Conservation (phyloP, 2,329 filamentous ascomycete species). For the Curvularia hawaiiensis region DNA sequence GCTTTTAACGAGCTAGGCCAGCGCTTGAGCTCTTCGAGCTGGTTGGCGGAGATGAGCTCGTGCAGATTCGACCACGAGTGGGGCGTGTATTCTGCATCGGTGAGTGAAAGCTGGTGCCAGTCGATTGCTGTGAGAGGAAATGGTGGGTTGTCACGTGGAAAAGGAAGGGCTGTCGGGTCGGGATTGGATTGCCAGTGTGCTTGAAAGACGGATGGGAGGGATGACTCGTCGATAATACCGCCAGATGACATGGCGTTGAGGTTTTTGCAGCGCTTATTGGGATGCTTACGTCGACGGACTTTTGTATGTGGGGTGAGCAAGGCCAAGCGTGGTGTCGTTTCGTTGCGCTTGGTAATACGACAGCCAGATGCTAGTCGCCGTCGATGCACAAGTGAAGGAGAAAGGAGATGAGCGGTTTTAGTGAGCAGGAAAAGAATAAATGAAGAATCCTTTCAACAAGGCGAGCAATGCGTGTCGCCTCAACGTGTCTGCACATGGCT, state of each 20-base stretch:
- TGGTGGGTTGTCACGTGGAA: slow-evolving; percentile 41
- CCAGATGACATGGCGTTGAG: slow-evolving; percentile 18
- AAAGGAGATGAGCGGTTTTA: neutral
- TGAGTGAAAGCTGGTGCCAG: slow-evolving; percentile 41
- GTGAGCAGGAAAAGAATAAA: neutral
- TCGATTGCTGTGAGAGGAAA: slow-evolving; percentile 44
- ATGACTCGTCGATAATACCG: slow-evolving; percentile 28
- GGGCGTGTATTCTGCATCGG: slow-evolving; percentile 40
- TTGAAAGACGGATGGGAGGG: slow-evolving; percentile 39
- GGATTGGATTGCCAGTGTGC: slow-evolving; percentile 36
- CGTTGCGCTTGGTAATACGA: neutral
- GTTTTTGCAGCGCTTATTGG: neutral
- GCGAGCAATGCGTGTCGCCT: neutral
- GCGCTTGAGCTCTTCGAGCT: slow-evolving; percentile 62
- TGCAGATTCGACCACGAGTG: slow-evolving; percentile 44
- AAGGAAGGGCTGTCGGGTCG: slow-evolving; percentile 43
- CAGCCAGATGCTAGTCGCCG: neutral
- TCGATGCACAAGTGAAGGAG: neutral
- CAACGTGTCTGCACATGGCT: neutral
- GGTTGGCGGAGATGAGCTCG: slow-evolving; percentile 51
- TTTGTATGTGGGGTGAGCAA: neutral
- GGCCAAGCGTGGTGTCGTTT: neutral
- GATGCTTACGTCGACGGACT: neutral
- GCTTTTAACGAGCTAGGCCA: slow-evolving; percentile 63
- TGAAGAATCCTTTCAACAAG: neutral